phyloP scores from a whole-genome alignment of 768 basidiomycete genomes.

The Pholiota microspora region DNA sequence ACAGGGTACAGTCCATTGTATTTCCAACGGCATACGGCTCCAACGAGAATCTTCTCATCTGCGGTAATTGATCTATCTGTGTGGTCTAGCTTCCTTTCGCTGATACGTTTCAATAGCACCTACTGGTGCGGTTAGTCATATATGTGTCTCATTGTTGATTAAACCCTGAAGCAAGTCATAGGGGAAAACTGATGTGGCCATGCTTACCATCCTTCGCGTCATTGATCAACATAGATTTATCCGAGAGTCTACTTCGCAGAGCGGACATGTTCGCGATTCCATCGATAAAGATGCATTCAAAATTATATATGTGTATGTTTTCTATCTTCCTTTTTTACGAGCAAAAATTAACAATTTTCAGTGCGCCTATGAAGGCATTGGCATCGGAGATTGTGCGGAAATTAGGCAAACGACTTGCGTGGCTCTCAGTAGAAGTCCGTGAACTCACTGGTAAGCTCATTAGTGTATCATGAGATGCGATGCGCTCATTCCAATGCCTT shows the following conservation, averaged over 20 bases:
- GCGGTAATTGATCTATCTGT: slow-evolving; percentile 46
- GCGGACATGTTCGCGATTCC: slow-evolving; percentile 36
- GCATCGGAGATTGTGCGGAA: slow-evolving; percentile 96
- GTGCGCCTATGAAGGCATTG: slow-evolving; percentile 97
- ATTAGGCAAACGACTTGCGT: slow-evolving; percentile 82
- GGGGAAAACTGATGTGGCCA: slow-evolving; percentile 99
- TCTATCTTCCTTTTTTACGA: not conserved
- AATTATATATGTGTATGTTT: slow-evolving; percentile 90
- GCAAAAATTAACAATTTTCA: slow-evolving; percentile 25
- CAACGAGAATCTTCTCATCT: slow-evolving; percentile 95
- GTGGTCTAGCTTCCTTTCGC: slow-evolving; percentile 4
- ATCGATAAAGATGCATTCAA: slow-evolving; percentile 82
- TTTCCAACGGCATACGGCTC: slow-evolving; percentile 91
- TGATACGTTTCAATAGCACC: slow-evolving; percentile 57
- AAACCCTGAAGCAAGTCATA: slow-evolving; percentile 28
- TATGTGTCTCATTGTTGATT: not conserved
- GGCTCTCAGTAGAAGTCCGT: slow-evolving; percentile 83
- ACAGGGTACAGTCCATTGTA: slow-evolving; percentile 94
- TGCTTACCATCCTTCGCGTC: slow-evolving; percentile 89
- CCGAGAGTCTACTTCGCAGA: slow-evolving; percentile 15
- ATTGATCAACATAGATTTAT: slow-evolving; percentile 60
- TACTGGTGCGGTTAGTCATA: slow-evolving; percentile 86
- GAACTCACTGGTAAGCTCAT: slow-evolving; percentile 75
- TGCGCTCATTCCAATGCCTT: no score
- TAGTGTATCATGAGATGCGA: no score